Evolutionary conservation across 2,329 filamentous ascomycete genomes (phyloP), one percentile per base, ranked within the genome.

Genomic region (Alternaria angustiovoidea): DNA sequence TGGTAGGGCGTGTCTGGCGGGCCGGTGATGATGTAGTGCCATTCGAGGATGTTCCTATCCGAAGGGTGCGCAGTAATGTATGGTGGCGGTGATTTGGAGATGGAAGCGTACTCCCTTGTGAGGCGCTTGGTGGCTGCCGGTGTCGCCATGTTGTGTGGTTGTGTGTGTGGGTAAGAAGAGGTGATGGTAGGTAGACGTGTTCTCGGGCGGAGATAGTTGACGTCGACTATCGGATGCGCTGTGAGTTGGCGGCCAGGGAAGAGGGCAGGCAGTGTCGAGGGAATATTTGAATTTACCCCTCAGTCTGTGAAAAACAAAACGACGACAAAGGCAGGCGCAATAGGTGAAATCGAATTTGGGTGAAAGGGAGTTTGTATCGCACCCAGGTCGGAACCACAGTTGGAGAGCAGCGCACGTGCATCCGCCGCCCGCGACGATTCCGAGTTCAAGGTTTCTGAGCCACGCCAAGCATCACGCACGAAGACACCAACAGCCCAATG

Each of bases 21-120:
- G 2, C 95, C 95, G 38, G 94, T 97, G 68, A 98, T 91, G 75
- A 97, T 92, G 82, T 96, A 96, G 81, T 96, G 93, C 93, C 93
- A 96, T 68, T 97, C 94, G 48, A 97, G 86, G 67, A 97, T 97
- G 78, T 97, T 97, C 42, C 87, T 86, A 67, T 97, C 94, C 39
- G 93, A 96, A 11, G 93, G 93, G 75, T 97, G 93, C 14, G 94
- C 93, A 51, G 88, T 85, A 71, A 97, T 96, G 81, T 92, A 96
- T 54, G 93, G 93, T 36, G 93, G 93, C 11, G 94, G 93, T 72
- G 93, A 94, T 72, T 87, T 85, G 72, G 86, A 83, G 62, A 90
- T 89, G 63, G 85, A 82, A 76, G 86, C 83, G 74, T 89, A 90
- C 80, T 90, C 88, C 62, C 86, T 84, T 56, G 86, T 87, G 61